Percentiles rank a stretch among this genome's conserved stretches.
Conservation (phyloP, 257 asterid genomes). For the Anisodus tanguticus region DNA sequence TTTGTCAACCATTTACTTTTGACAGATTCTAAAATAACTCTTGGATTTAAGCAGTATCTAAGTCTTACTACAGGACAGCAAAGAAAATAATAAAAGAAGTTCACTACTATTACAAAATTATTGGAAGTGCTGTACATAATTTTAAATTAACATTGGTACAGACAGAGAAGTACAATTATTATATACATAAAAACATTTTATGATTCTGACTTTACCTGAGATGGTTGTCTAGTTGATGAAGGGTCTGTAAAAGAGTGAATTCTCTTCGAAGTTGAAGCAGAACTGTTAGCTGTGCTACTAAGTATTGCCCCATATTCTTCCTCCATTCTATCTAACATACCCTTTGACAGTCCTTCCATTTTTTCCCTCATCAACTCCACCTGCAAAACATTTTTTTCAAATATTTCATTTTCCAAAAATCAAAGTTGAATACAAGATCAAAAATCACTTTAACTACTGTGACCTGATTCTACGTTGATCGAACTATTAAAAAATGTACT, state of each 20-base stretch:
- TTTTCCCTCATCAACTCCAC: slow-evolving; percentile 46
- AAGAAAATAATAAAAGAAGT: neutral
- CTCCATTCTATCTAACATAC: slow-evolving; percentile 55
- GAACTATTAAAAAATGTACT: too few relatives aligned
- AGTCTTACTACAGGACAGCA: neutral
- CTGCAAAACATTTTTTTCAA: slow-evolving; percentile 36
- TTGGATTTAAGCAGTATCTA: neutral
- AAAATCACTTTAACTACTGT: neutral
- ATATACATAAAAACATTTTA: neutral
- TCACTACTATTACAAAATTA: neutral
- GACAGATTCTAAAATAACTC: neutral
- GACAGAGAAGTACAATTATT: slow-evolving; percentile 32
- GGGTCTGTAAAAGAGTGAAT: slow-evolving; percentile 42
- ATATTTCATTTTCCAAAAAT: neutral
- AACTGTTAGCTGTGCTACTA: slow-evolving; percentile 50
- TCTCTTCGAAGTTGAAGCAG: slow-evolving; percentile 71
- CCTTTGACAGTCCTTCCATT: slow-evolving; percentile 60
- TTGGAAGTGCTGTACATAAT: neutral
- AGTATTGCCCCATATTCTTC: slow-evolving; percentile 56
- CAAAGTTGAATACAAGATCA: neutral
- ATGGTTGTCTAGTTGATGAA: slow-evolving; percentile 39
- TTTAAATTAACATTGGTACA: slow-evolving; percentile 28
- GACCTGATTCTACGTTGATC: too few relatives aligned
- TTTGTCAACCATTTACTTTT: neutral
- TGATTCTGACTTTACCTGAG: slow-evolving; percentile 43